Percentiles rank a stretch among this genome's conserved stretches.
These are phyloP conservation scores for Silene conica DNA, from an alignment of 148 eudicot genomes.

Conservation along the genomic window DNA sequence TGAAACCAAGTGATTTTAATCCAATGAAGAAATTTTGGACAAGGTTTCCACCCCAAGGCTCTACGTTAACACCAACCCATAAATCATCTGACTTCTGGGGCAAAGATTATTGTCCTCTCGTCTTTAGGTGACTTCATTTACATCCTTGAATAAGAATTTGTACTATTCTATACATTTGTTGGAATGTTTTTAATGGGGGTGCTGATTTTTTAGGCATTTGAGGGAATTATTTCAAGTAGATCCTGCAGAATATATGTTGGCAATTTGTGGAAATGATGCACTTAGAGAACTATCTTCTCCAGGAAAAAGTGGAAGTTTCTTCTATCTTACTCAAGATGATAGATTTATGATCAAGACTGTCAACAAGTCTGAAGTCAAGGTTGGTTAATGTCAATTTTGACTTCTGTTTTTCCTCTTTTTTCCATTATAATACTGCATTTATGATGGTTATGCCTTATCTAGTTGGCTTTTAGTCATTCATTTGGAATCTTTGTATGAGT, in stretches of 20 bases:
- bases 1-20: slow-evolving; percentile 70
- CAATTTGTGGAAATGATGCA: slow-evolving; percentile 86
- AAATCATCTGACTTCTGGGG: slow-evolving; percentile 78
- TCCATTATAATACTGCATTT: neutral
- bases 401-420: neutral
- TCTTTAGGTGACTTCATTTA: slow-evolving; percentile 56
- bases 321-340: slow-evolving; percentile 92
- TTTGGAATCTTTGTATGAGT: slow-evolving; percentile 6
- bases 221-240: slow-evolving; percentile 88
- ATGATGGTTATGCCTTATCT: slow-evolving; percentile 4
- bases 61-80: slow-evolving; percentile 79
- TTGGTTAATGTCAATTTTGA: slow-evolving; percentile 35
- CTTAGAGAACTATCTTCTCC: slow-evolving; percentile 90
- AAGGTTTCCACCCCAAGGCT: slow-evolving; percentile 84
- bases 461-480: slow-evolving; percentile 14
- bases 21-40: slow-evolving; percentile 95
- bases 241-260: slow-evolving; percentile 93
- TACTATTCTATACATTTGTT: neutral
- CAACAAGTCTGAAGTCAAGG: slow-evolving; percentile 98
- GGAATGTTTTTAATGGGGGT: neutral
- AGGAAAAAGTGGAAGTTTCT: slow-evolving; percentile 94
- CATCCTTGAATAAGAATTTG: slow-evolving; percentile 5
- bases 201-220: slow-evolving; percentile 48
- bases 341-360: slow-evolving; percentile 95
- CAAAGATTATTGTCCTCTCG: slow-evolving; percentile 94